Base-by-base conservation (phyloP, 768 basidiomycete species). In the Obba rivulosa region DNA sequence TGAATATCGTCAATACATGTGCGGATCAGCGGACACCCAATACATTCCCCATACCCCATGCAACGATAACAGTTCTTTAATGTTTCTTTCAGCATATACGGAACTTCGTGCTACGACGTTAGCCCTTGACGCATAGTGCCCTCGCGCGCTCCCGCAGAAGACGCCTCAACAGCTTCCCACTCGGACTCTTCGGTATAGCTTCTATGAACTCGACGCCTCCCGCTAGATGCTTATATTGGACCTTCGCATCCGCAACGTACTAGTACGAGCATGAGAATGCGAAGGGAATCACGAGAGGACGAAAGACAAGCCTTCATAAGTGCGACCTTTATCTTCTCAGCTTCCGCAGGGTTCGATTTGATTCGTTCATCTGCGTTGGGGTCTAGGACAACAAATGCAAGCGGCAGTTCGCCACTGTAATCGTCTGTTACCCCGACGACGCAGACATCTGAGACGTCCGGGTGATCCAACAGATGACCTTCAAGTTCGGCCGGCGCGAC, bases 401-500 rank as follows among this genome's bases (percentile, higher is more conserved):
- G 59, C 0, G 86, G 86, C 5, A 85, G 66, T 59, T 88, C 86
- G 14, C 86, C 86, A 49, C 78, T 80, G 50, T 78, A 87, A 8
- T 85, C 84, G 57, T 88, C 80, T 8, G 77, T 78, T 28, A 83
- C 57, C 1, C 81, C 78, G 16, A 87, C 77, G 2, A 87, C 83
- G 53, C 85, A 85, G 2, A 71, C 70, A 37, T 83, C 77, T 3
- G 70, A 69, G 20, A 86, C 76, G 54, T 83, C 82, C 0, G 73
- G 64, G 54, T 85, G 80, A 39, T 69, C 73, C 21, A 84, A 61
- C n/a, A 84, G 57, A 50, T 81, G 81, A 17, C 77, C 85, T 57
- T 86, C 85, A 8, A 86, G 68, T 53, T 85, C 84, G 3, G 85
- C 83, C 2, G 85, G 85, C 1, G 85, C 82, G 1, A 87, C 85